Base-by-base conservation (phyloP, 2,329 filamentous ascomycete genomes). In the Penicillium sumatraense region DNA sequence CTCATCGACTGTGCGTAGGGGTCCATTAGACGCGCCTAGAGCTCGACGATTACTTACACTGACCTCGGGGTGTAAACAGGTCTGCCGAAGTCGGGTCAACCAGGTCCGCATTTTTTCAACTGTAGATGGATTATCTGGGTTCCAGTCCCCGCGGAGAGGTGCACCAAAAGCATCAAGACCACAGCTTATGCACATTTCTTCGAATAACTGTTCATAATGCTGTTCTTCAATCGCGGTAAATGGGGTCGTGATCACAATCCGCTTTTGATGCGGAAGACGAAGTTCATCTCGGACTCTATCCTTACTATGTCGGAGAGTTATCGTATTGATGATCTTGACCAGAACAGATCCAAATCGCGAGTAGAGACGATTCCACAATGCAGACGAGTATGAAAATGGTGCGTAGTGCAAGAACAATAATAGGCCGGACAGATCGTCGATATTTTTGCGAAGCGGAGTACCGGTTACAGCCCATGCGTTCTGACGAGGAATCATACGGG, bases 391-490 rank as follows among this genome's bases (percentile, higher is more conserved):
- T 51, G 85, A 88, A 68, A 90, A 93, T 1, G 92, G 91, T 56
- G 91, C 83, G 66, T 89, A 92, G 16, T 84, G 83, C 8, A 98
- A 81, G 63, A 99, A 98, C 0, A 89, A 79, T 0, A 98, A 73
- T 4, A 98, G 79, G 0, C 93, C 93, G 61, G 87, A 86, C 7
- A 97, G 79, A 71, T 97, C 93, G 65, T 83, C 79, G 27, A 93
- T 83, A 58, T 91, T 84, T 61, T 91, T 90, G 61, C 90, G 89
- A 33, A 98, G 82, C 0, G 95, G 95, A 0, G 95, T 99, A 38
- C 91, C 95, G 0, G 91, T 93, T 36, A 99, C 87, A 13, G 89
- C 92, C 95, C 95, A 98, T 2, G 91, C 88, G 74, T 96, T 93
- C 60, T 90, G 76, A 24, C 95, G 84, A 41, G 93, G 92, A 57